Conservation (phyloP, 306 rosid genomes). For the Alnus rubra region DNA sequence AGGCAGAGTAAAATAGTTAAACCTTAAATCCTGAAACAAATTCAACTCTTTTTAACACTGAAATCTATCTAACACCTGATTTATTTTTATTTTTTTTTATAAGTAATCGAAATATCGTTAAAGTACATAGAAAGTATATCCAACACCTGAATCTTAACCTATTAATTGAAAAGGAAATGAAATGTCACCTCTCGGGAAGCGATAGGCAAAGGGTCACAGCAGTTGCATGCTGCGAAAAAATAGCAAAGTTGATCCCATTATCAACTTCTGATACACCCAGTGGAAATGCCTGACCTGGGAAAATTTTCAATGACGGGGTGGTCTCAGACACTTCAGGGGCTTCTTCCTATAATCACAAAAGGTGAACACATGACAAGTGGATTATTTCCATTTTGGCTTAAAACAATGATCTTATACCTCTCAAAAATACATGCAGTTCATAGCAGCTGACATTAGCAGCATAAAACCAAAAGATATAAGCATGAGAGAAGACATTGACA, state of each 20-base stretch:
- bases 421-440: not conserved
- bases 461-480: not conserved
- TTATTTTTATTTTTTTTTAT: too few species aligned
- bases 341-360: conserved; percentile 63
- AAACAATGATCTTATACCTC: conserved; percentile 10
- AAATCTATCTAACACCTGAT: not conserved
- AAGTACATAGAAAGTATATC: too few species aligned
- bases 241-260: conserved; percentile 77
- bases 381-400: not conserved
- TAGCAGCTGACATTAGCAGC: not conserved
- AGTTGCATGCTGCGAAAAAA: conserved; percentile 89
- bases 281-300: conserved; percentile 86
- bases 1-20: not conserved
- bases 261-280: conserved; percentile 85
- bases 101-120: too few species aligned
- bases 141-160: not conserved
- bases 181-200: conserved; percentile 57
- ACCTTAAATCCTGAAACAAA: not conserved
- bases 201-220: conserved; percentile 76
- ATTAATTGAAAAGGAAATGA: conserved; percentile 20
- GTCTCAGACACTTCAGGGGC: conserved; percentile 41
- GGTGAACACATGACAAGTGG: conserved; percentile 13
- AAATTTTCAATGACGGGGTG: conserved; percentile 42
- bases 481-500: not conserved
- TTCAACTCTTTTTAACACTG: not conserved